Percentiles rank a stretch among this genome's conserved stretches.
Evolutionary conservation across 2,329 filamentous ascomycete species (phyloP).

Genomic region (Fusarium chlamydosporum): DNA sequence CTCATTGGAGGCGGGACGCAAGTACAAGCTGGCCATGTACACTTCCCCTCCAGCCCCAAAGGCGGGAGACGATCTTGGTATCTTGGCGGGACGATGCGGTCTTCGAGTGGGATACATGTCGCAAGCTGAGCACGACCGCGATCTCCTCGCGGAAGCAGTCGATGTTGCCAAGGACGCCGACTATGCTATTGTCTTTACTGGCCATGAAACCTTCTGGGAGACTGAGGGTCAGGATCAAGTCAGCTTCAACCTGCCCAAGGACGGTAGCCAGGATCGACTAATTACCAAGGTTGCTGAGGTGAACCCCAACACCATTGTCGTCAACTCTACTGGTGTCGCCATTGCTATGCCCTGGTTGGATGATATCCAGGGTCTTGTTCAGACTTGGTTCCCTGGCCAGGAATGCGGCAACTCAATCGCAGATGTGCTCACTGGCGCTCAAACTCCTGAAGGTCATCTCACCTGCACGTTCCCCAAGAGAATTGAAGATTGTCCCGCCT

Average conservation of each 20-base stretch:
- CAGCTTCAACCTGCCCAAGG: slow-evolving; percentile 76
- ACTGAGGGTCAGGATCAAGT: slow-evolving; percentile 76
- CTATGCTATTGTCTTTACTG: slow-evolving; percentile 68
- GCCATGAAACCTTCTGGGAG: slow-evolving; percentile 67
- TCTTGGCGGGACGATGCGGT: slow-evolving; percentile 53
- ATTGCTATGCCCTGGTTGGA: slow-evolving; percentile 71
- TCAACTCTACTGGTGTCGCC: slow-evolving; percentile 76
- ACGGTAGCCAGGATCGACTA: slow-evolving; percentile 71
- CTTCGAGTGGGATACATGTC: slow-evolving; percentile 54
- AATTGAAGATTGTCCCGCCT: slow-evolving; percentile 74
- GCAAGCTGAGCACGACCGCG: slow-evolving; percentile 53
- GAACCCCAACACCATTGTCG: slow-evolving; percentile 72
- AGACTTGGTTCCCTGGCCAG: slow-evolving; percentile 78
- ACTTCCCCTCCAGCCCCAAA: slow-evolving; percentile 51
- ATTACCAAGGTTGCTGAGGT: slow-evolving; percentile 68
- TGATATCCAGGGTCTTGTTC: slow-evolving; percentile 71
- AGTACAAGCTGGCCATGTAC: slow-evolving; percentile 53
- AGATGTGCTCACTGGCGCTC: slow-evolving; percentile 74
- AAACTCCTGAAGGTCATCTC: slow-evolving; percentile 75
- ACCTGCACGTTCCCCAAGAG: slow-evolving; percentile 73
- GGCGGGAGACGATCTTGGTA: slow-evolving; percentile 49
- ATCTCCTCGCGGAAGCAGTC: slow-evolving; percentile 64
- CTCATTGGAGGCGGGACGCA: slow-evolving; percentile 48
- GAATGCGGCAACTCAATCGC: slow-evolving; percentile 78
- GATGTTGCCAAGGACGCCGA: slow-evolving; percentile 71